These are phyloP conservation scores for Coemansia sp. DNA, from an alignment of 192 early-diverging fungal species.

Conservation along the genomic window DNA sequence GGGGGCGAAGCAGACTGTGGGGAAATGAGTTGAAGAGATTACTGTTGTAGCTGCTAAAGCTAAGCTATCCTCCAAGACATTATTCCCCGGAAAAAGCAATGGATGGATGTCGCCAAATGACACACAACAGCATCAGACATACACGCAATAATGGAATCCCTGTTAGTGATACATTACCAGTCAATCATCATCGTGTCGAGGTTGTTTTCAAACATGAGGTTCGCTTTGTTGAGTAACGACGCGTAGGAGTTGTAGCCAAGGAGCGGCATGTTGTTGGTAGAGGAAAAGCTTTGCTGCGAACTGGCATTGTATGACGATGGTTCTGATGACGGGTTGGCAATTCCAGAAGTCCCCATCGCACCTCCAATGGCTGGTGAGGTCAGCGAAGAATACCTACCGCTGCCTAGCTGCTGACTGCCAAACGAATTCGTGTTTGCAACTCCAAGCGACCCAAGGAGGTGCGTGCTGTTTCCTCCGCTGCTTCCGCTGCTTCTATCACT, in stretches of 20 bases:
- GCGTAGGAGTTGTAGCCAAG: slow-evolving; percentile 58
- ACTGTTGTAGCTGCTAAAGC: neutral
- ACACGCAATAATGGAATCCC: neutral
- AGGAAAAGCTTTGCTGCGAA: slow-evolving; percentile 20
- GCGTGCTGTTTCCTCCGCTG: slow-evolving; percentile 1
- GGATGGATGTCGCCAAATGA: too few relatives aligned
- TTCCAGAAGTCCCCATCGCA: neutral
- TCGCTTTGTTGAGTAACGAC: slow-evolving; percentile 71
- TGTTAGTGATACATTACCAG: slow-evolving; percentile 51
- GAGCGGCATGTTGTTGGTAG: slow-evolving; percentile 23
- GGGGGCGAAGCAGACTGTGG: neutral
- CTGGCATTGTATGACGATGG: slow-evolving; percentile 10
- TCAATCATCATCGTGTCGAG: slow-evolving; percentile 66
- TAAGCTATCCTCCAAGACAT: neutral
- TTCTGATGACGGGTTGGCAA: neutral
- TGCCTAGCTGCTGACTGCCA: neutral
- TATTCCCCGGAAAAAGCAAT: neutral
- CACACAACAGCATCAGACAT: neutral
- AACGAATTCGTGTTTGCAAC: slow-evolving; percentile 4
- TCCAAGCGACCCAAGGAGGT: slow-evolving; percentile 13
- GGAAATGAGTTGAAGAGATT: neutral
- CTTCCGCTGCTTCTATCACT: slow-evolving; percentile 2
- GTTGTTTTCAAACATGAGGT: slow-evolving; percentile 67
- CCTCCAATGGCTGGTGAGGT: neutral
- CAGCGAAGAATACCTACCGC: neutral